Conservation (phyloP, 2,329 filamentous ascomycete species). For the Penicillium sp. region DNA sequence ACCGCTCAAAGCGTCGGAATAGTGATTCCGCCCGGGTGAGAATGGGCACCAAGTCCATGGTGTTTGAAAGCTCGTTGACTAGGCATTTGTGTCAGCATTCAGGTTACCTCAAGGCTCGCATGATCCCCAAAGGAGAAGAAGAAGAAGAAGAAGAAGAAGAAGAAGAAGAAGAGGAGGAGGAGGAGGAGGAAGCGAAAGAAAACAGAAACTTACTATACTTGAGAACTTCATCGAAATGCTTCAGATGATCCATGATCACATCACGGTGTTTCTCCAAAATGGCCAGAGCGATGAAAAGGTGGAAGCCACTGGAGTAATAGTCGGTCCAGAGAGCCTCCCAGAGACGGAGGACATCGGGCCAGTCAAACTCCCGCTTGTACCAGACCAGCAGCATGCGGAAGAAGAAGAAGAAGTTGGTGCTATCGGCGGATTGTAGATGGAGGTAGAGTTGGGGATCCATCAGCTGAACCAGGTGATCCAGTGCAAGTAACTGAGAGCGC, state of each 20-base stretch:
- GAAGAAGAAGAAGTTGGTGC: constrained; percentile 99
- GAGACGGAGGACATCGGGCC: constrained; percentile 75
- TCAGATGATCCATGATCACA: constrained; percentile 89
- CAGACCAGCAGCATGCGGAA: constrained; percentile 98
- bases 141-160: background rate
- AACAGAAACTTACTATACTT: constrained; percentile 73
- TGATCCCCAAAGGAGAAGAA: background rate
- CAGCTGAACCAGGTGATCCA: constrained; percentile 92
- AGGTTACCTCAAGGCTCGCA: no score
- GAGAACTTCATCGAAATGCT: constrained; percentile 92
- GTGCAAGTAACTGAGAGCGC: constrained; percentile 80
- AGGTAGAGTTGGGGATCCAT: constrained; percentile 93
- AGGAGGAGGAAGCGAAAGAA: no score
- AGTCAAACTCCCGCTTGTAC: constrained; percentile 97
- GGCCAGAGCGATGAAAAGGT: constrained; percentile 87
- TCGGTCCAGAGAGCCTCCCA: constrained; percentile 98
- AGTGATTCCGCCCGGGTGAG: constrained; percentile 82
- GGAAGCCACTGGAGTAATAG: constrained; percentile 79
- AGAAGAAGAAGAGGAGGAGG: no score
- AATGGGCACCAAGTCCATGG: constrained; percentile 82
- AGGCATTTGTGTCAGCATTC: constrained; percentile 5
- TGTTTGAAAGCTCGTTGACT: constrained; percentile 94
- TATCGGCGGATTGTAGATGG: constrained; percentile 83
- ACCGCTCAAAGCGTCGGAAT: constrained; percentile 79
- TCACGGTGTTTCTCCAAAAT: constrained; percentile 95